Evolutionary conservation across 805 yeast species (phyloP).

Genomic region (Lipomyces oligophaga): DNA sequence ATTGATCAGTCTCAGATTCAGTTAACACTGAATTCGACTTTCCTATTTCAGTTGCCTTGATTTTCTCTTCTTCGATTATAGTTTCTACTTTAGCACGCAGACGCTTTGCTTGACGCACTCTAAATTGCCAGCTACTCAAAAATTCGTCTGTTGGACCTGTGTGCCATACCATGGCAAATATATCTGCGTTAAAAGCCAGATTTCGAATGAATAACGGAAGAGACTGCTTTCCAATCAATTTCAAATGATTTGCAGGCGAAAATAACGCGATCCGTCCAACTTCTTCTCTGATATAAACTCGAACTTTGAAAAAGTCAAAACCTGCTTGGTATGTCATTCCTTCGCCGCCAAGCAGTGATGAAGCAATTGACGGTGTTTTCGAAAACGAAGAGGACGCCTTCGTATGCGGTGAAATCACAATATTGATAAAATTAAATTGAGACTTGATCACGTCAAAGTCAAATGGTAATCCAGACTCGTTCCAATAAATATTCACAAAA

Average conservation of each 20-base stretch:
- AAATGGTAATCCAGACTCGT: constrained; percentile 62
- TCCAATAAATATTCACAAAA: constrained; percentile 74
- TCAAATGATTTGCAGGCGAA: constrained; percentile 65
- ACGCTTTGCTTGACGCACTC: constrained; percentile 53
- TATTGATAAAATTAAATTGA: constrained; percentile 78
- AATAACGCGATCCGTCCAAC: constrained; percentile 12
- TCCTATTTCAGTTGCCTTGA: not conserved
- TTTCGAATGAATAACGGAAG: constrained; percentile 65
- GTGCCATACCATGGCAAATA: constrained; percentile 75
- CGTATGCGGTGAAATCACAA: constrained; percentile 67
- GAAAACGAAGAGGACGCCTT: constrained; percentile 31
- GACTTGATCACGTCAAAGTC: constrained; percentile 67
- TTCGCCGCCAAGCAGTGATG: constrained; percentile 17
- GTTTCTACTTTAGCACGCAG: constrained; percentile 37
- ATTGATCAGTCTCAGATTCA: too few relatives aligned
- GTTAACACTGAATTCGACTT: too few relatives aligned
- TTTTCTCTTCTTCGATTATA: constrained; percentile 3
- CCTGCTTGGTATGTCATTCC: not conserved
- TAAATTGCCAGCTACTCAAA: constrained; percentile 62
- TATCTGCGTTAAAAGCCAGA: constrained; percentile 59
- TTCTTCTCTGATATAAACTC: constrained; percentile 14
- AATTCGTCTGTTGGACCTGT: constrained; percentile 46
- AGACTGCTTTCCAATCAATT: constrained; percentile 57
- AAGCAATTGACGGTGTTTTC: constrained; percentile 12
- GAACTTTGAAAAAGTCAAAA: constrained; percentile 22